phyloP scores from a whole-genome alignment of 73 alveolate species.

The Symbiodinium natans region DNA sequence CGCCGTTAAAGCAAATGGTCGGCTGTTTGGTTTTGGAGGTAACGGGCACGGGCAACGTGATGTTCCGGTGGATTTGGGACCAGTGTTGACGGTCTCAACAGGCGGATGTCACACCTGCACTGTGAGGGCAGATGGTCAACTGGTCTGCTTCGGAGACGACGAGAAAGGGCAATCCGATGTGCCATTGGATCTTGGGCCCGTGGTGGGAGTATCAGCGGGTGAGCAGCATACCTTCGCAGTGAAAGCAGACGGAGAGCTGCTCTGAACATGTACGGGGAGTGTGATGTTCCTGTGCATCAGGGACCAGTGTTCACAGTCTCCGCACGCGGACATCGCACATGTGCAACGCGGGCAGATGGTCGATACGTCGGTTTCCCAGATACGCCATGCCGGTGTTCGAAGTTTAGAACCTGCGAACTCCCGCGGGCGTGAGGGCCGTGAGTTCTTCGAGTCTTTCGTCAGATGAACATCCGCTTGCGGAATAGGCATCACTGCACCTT shows the following conservation, averaged over 20 bases:
- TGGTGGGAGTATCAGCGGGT: background rate
- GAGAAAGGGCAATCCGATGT: background rate
- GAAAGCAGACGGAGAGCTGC: background rate
- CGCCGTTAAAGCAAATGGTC: background rate
- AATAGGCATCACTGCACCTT: background rate
- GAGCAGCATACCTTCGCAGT: background rate
- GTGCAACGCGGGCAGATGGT: background rate
- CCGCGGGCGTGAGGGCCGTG: conserved; percentile 12
- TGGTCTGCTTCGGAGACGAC: conserved; percentile 3
- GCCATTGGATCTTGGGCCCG: background rate
- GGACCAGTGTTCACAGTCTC: background rate
- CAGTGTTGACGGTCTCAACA: background rate
- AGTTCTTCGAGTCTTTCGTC: background rate
- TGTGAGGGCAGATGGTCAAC: background rate
- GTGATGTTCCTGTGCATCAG: background rate
- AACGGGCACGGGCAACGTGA: background rate
- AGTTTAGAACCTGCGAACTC: background rate
- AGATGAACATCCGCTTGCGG: background rate
- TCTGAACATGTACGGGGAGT: background rate
- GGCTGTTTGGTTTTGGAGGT: background rate
- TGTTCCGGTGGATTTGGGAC: background rate
- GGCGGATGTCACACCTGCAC: background rate
- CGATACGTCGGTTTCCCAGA: background rate
- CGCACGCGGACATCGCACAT: background rate
- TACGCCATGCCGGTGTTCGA: background rate